Evolutionary conservation across 345 rosid species (phyloP), one percentile per base, ranked within the genome.

Genomic region (Euphorbia tirucalli): DNA sequence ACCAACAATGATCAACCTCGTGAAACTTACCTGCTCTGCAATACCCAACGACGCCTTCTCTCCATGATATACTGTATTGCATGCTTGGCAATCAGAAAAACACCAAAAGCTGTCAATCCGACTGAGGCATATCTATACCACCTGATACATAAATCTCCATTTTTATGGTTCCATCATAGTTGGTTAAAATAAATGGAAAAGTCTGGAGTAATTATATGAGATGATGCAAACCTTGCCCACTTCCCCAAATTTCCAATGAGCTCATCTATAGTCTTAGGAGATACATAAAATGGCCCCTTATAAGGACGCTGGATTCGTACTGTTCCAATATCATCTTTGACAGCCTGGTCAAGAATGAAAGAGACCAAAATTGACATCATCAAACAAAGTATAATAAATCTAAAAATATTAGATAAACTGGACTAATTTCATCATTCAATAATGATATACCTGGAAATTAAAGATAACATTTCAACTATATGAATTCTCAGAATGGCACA

Each of bases 201-300:
- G 11, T 25, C 19, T 52, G 52, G 56, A 61, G 27, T 21, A 71
- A 2, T 46, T 68, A 10, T 41, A 16, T 62, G 64, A 55, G 25
- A 44, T 39, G 11, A 64, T 37, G 14, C 16, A 27, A 74, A 93
- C 98, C 96, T 91, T 72, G 96, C 90, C 92, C 92, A 88, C 78
- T 90, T 83, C 64, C 96, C 97, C 64, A 88, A 83, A 81, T 86
- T 83, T 66, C 81, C 83, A 79, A 85, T 76, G 66, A 83, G 82
- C 57, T 82, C 91, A 78, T 85, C 89, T 50, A 95, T 86, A 70
- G 90, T 75, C 71, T 85, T 92, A 15, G 93, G 92, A 71, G 97
- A 85, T 30, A 95, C 90, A 75, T 95, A 92, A 79, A 92, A 95
- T 60, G 99, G 99, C 59, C 97, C 97, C 66, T 85, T 88, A 66